Base-by-base conservation (phyloP, 305 asterid genomes). In the Ajuga reptans region DNA sequence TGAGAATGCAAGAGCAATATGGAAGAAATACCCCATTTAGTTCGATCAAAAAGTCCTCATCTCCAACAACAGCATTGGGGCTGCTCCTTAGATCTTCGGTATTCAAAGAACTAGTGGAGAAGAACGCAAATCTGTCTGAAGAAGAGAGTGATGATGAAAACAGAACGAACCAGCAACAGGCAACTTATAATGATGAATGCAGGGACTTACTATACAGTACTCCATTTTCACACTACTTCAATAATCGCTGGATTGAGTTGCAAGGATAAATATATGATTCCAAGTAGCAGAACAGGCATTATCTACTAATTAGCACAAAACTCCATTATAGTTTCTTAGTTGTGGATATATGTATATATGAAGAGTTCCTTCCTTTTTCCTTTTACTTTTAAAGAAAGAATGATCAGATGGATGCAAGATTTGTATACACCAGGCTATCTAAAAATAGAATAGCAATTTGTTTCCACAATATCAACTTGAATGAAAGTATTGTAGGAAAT, bases 71-170 rank as follows among this genome's bases (percentile, higher is more conserved):
- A 58, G 83, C 83, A 16, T 53, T 79, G 29, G 71, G 66, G 45
- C 76, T 79, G 69, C 78, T 79, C 5, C 78, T 75, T 50, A 64
- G 83, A 69, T 79, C 83, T 43, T 72, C 83, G 3, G 74, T 75
- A 17, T 79, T 79, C 71, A 79, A 46, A 65, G 80, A 76, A 76
- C 77, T 80, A 68, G 81, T 70, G 6, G 77, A 73, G 74, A 79
- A 68, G 80, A 79, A 68, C 80, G 75, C 76, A 18, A 72, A 63
- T 64, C 46, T 34, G 53, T 70, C 66, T 9, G 84, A 72, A 74
- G 81, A 80, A n/a, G 81, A 73, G 67, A 66, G 64, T 56, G 65
- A 71, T 51, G 78, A 77, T 21, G 82, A 74, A 46, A 67, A 60
- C 53, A 41, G 45, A 15, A 71, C 37, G 65, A 33, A 15, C 62